These are phyloP conservation scores for Danielozyma ontarioensis DNA, from an alignment of 805 yeast genomes.

Conservation along the genomic window DNA sequence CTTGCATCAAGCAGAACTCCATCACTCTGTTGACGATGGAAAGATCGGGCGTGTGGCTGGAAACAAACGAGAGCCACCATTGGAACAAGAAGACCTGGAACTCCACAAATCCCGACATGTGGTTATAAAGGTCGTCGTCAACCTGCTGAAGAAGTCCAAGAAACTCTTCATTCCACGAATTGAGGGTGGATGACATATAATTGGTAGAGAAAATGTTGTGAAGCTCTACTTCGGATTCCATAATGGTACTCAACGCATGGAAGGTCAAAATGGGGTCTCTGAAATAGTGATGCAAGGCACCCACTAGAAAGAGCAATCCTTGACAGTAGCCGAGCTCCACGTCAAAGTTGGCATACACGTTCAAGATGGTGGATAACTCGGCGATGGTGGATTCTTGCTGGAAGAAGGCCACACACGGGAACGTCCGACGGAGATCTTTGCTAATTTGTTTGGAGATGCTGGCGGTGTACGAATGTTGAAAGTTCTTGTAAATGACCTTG, in stretches of 20 bases:
- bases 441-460: constrained; percentile 41
- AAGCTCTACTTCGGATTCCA: constrained; percentile 51
- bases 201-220: constrained; percentile 47
- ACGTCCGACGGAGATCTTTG: constrained; percentile 57
- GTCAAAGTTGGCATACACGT: constrained; percentile 61
- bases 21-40: constrained; percentile 43
- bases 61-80: constrained; percentile 60
- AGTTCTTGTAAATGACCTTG: constrained; percentile 28
- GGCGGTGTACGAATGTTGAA: constrained; percentile 38
- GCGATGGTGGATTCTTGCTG: constrained; percentile 36
- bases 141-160: constrained; percentile 34
- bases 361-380: constrained; percentile 48
- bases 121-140: constrained; percentile 38
- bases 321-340: constrained; percentile 66
- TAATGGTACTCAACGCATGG: constrained; percentile 48
- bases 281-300: constrained; percentile 45
- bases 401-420: constrained; percentile 50
- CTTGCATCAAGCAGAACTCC: constrained; percentile 49
- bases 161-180: constrained; percentile 50
- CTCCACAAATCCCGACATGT: constrained; percentile 39
- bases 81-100: constrained; percentile 50
- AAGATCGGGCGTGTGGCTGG: constrained; percentile 55
- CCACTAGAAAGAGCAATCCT: constrained; percentile 59
- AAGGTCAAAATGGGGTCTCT: constrained; percentile 35
- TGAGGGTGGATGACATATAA: constrained; percentile 51